A percentile compares a stretch with the other conserved stretches of the same genome.
These are phyloP conservation scores for Phaeolepiota aurea DNA, from an alignment of 768 basidiomycete genomes.

Conservation along the genomic window DNA sequence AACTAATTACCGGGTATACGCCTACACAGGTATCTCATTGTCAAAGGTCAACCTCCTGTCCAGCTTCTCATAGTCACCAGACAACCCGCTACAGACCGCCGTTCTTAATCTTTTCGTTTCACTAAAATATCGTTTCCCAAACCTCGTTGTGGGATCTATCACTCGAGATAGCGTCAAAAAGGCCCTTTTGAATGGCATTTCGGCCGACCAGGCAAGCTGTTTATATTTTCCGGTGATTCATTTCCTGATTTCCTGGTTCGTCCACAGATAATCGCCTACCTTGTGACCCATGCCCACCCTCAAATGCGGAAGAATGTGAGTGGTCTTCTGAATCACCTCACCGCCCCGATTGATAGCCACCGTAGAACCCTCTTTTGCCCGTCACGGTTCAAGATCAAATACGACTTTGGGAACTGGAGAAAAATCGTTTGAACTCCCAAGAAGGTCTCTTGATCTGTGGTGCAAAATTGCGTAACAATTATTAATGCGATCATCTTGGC, in stretches of 20 bases:
- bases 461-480: slow-evolving; percentile 12
- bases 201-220: slow-evolving; percentile 79
- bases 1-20: slow-evolving; percentile 97
- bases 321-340: slow-evolving; percentile 4
- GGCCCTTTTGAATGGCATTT: slow-evolving; percentile 90
- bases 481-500: slow-evolving; percentile 13
- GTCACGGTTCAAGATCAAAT: slow-evolving; percentile 99
- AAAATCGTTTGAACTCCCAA: slow-evolving; percentile 80
- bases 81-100: slow-evolving; percentile 93
- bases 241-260: slow-evolving; percentile 8
- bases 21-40: slow-evolving; percentile 73
- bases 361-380: slow-evolving; percentile 83
- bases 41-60: slow-evolving; percentile 10
- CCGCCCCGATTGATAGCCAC: slow-evolving; percentile 9
- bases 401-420: slow-evolving; percentile 93
- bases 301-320: slow-evolving; percentile 92
- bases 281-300: slow-evolving; percentile 91
- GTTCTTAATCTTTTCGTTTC: slow-evolving; percentile 91
- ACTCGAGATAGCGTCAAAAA: slow-evolving; percentile 94
- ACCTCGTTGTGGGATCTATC: slow-evolving; percentile 92
- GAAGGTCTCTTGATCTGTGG: slow-evolving; percentile 52
- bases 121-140: slow-evolving; percentile 91
- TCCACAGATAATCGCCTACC: slow-evolving; percentile 86
- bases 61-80: slow-evolving; percentile 31
- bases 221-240: slow-evolving; percentile 11